Percentiles rank a stretch among this genome's conserved stretches.
These are phyloP conservation scores for Fusarium sp. DNA, from an alignment of 2,329 filamentous ascomycete genomes.

Conservation along the genomic window DNA sequence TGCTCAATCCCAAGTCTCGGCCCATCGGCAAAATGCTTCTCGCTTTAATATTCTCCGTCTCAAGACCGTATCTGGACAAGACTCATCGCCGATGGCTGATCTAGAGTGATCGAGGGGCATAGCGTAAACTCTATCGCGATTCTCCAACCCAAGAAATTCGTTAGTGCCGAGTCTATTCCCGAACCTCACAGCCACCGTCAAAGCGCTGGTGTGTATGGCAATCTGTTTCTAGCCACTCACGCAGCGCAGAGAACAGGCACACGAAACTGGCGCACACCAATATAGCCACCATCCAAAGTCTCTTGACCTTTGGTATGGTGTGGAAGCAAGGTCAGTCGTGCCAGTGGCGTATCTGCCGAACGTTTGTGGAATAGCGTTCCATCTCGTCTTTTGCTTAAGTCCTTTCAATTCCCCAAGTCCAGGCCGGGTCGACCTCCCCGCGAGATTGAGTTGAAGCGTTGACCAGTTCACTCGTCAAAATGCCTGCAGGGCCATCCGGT, in stretches of 20 bases:
- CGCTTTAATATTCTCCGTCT: fast-evolving
- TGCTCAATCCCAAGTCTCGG: background rate
- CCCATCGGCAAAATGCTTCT: background rate
- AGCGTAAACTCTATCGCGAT: background rate
- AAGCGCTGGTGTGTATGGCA: background rate
- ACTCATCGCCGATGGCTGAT: background rate
- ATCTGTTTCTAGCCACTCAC: background rate
- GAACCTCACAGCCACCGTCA: background rate
- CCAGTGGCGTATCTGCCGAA: background rate
- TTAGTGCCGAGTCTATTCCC: background rate
- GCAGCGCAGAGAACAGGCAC: fast-evolving
- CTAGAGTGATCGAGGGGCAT: fast-evolving
- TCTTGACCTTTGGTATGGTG: background rate
- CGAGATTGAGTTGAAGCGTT: background rate
- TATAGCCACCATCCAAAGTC: background rate
- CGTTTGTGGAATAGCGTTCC: background rate
- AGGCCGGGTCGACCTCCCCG: fast-evolving
- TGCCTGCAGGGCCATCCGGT: constrained; percentile 9
- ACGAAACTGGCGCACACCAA: background rate
- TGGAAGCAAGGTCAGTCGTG: background rate
- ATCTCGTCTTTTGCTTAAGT: background rate
- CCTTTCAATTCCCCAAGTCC: no score
- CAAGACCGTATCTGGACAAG: background rate
- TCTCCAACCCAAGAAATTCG: fast-evolving
- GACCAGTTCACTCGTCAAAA: background rate